Base-by-base conservation (phyloP, 768 basidiomycete species). In the Naganishia vaughanmartiniae region DNA sequence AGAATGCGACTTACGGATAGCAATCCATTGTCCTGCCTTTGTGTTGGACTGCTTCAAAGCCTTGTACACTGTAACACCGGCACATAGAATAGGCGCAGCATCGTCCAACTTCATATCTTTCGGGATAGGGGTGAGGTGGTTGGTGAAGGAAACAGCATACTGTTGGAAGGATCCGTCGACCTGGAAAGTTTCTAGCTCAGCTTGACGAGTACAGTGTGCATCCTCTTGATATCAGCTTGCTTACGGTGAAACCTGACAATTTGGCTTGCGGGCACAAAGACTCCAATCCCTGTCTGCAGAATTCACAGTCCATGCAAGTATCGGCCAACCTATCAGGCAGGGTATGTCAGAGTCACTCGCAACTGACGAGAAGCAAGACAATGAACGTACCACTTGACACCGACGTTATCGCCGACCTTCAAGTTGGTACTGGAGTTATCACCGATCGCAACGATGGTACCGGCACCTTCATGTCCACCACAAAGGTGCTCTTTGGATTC, bases 31-130 rank as follows among this genome's bases (percentile, higher is more conserved):
- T 34, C 91, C 89, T 10, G 87, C 85, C 33, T 81, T 83, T 9
- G 87, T 84, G 66, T 86, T 82, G 65, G 86, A 85, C 78, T 89
- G 85, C 80, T 93, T 93, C 74, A 94, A 82, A 0, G 91, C 92
- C 70, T 90, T 89, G 77, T 92, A 94, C 1, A 90, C 90, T 2
- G 92, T 93, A 26, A 94, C 83, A 70, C 78, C 90, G 15, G 90
- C 90, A 74, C 90, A 92, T 15, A 92, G 86, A 70, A 93, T 85
- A 5, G 91, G 87, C 1, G 86, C 85, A 68, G 88, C 89, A 48
- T 85, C 84, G 39, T 90, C 78, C 46, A 84, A 76, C 54, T 81
- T 76, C 30, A 86, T 73, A 7, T 79, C 82, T 0, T 89, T 86
- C 4, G 93, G 93, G 74, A 94, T 92, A 6, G 87, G 88, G 5